A percentile compares a stretch with the other conserved stretches of the same genome.
Evolutionary conservation across 129 eudicot genomes (phyloP).

Genomic region (Flaveria trinervia): DNA sequence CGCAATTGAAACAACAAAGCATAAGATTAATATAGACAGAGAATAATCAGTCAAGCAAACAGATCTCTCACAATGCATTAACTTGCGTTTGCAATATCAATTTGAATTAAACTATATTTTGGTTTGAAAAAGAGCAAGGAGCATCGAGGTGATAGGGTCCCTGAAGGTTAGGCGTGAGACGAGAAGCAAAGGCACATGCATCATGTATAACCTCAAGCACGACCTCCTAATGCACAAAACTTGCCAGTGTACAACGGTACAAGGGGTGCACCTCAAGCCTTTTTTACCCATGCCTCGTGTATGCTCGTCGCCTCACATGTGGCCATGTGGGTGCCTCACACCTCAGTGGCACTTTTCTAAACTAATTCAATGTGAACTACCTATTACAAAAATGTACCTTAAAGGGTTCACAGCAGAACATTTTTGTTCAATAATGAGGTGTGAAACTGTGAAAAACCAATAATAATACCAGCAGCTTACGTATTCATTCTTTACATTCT

Average conservation of each 20-base stretch:
- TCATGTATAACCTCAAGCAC: no score
- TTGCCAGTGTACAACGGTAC: no score
- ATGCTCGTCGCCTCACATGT: no score
- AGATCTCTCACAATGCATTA: not conserved
- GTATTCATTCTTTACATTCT: not conserved
- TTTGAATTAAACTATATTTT: not conserved
- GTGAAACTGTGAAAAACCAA: not conserved
- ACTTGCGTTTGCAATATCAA: not conserved
- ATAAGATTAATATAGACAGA: not conserved
- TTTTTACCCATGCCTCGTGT: no score
- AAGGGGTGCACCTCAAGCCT: no score
- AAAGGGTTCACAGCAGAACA: not conserved
- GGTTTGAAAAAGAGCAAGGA: no score
- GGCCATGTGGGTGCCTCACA: no score
- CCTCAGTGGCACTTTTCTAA: not conserved
- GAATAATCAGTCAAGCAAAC: not conserved
- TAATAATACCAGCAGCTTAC: not conserved
- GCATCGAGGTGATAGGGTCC: no score
- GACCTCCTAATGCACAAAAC: no score
- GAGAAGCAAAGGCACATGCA: no score
- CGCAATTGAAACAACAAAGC: slow-evolving; percentile 1
- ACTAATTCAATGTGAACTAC: not conserved
- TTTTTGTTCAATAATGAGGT: no score
- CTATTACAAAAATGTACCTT: not conserved
- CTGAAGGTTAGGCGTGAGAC: no score